These are phyloP conservation scores for Olyra latifolia DNA, from an alignment of 176 grass and related monocot species.

Conservation along the genomic window DNA sequence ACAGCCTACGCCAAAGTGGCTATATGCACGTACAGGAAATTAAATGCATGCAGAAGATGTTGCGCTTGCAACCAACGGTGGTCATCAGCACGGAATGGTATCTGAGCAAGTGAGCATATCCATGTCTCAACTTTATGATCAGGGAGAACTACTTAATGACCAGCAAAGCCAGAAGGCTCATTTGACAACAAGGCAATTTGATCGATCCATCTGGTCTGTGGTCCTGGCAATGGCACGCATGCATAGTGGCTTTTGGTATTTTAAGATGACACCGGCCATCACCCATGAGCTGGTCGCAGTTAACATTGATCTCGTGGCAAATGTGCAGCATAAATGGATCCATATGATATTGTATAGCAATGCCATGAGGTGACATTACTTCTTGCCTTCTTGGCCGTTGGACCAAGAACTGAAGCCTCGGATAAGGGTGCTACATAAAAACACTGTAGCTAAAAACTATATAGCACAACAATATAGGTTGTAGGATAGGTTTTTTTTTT, in stretches of 20 bases:
- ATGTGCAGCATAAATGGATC: neutral
- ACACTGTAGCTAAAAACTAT: too few species aligned
- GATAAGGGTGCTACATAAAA: too few species aligned
- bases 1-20: neutral
- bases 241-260: conserved; percentile 2
- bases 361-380: too few species aligned
- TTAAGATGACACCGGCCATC: conserved; percentile 17
- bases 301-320: neutral
- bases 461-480: too few species aligned
- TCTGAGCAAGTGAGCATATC: conserved; percentile 26
- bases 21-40: neutral
- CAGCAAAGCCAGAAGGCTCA: neutral
- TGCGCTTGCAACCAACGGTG: neutral
- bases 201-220: neutral
- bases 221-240: neutral
- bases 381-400: too few species aligned
- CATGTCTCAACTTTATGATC: neutral
- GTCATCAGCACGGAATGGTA: conserved; percentile 6
- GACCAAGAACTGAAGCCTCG: too few species aligned
- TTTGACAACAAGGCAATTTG: neutral
- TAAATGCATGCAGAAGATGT: conserved; percentile 2
- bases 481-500: too few species aligned
- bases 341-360: too few species aligned
- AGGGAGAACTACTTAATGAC: neutral
- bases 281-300: neutral